A percentile compares a stretch with the other conserved stretches of the same genome.
These are phyloP conservation scores for Scleroderma bovista DNA, from an alignment of 768 basidiomycete genomes.

Conservation along the genomic window DNA sequence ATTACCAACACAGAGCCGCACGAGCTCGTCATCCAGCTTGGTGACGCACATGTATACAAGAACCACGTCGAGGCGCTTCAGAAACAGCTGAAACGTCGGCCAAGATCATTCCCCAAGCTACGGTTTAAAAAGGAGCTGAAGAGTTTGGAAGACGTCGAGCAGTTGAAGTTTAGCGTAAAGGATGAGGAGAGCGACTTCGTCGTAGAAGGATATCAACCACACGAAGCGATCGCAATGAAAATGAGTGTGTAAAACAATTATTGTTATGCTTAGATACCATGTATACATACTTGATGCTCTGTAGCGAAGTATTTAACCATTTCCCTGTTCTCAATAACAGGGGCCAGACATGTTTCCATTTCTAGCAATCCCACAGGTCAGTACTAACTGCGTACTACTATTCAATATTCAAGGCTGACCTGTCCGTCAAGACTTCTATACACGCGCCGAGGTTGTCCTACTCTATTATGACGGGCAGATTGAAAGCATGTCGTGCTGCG, in stretches of 20 bases:
- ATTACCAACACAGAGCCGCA: conserved; percentile 82
- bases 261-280: too few relatives aligned
- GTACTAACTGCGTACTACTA: too few relatives aligned
- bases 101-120: conserved; percentile 79
- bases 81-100: conserved; percentile 72
- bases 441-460: too few relatives aligned
- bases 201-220: conserved; percentile 81
- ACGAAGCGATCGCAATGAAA: conserved; percentile 87
- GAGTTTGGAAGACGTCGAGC: conserved; percentile 76
- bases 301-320: too few relatives aligned
- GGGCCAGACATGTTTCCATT: too few relatives aligned
- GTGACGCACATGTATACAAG: conserved; percentile 94
- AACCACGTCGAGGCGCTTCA: conserved; percentile 89
- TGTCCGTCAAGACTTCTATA: background rate
- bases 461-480: background rate
- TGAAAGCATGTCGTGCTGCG: conserved; percentile 37
- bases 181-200: conserved; percentile 50
- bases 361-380: too few relatives aligned
- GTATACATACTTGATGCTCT: too few relatives aligned
- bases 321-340: too few relatives aligned
- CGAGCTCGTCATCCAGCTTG: conserved; percentile 92
- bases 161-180: conserved; percentile 25
- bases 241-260: conserved; percentile 68
- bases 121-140: conserved; percentile 60
- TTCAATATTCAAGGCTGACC: background rate